Evolutionary conservation across 2,329 filamentous ascomycete species (phyloP).

Genomic region (Epichloe glyceriae): DNA sequence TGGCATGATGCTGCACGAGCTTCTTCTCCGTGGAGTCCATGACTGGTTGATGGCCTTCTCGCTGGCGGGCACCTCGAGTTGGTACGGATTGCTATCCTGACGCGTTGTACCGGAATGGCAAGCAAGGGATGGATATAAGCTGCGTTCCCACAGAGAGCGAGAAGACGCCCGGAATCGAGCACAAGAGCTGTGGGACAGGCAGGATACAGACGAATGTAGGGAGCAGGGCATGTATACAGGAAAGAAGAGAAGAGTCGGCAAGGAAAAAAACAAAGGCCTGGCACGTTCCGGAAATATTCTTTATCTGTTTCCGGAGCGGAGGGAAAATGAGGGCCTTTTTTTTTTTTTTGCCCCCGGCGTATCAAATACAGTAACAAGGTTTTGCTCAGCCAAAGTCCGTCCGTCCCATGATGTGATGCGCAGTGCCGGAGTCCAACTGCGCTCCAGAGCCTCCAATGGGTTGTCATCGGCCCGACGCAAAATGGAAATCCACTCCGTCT

Average conservation of each 20-base stretch:
- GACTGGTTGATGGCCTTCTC: not conserved
- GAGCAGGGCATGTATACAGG: not conserved
- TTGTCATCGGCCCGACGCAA: slow-evolving; percentile 3
- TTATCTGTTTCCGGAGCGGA: not conserved
- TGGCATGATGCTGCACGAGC: not conserved
- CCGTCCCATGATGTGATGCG: not conserved
- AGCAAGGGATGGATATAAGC: not conserved
- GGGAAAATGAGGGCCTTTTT: no score
- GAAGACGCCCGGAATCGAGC: no score
- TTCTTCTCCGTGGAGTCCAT: slow-evolving; percentile 4
- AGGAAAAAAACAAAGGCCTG: no score
- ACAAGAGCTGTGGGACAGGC: no score
- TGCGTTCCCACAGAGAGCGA: no score
- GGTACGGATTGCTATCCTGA: not conserved
- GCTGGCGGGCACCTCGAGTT: not conserved
- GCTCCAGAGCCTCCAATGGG: no score
- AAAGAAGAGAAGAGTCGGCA: not conserved
- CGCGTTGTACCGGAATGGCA: not conserved
- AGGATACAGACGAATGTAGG: not conserved
- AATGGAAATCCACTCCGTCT: slow-evolving; percentile 1
- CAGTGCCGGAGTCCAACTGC: no score
- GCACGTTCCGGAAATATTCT: not conserved
- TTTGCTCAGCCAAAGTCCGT: not conserved
- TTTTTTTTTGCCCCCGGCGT: no score
- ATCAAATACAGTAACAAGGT: not conserved